Evolutionary conservation across 331 rosid genomes (phyloP).

Genomic region (Quercus tomentella): DNA sequence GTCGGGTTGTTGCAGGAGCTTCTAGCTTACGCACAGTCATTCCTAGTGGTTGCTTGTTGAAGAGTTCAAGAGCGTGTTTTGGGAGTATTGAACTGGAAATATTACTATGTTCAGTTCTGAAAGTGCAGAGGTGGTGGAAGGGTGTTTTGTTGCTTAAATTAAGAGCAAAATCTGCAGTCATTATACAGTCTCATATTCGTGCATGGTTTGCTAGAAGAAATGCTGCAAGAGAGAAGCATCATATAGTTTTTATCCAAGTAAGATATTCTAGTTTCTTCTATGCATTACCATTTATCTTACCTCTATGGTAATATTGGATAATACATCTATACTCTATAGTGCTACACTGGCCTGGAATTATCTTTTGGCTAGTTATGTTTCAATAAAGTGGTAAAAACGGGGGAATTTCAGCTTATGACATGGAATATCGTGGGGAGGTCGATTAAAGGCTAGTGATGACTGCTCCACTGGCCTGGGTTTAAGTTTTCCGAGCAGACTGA

Average conservation of each 20-base stretch:
- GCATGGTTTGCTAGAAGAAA: constrained; percentile 64
- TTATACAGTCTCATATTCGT: constrained; percentile 70
- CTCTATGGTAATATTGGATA: constrained; percentile 3
- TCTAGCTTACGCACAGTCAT: constrained; percentile 25
- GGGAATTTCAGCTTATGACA: neutral
- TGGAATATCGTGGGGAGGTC: neutral
- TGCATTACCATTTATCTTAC: neutral
- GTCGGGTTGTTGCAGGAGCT: constrained; percentile 44
- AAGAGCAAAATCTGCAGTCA: constrained; percentile 48
- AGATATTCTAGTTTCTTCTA: constrained; percentile 9
- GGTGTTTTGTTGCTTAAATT: constrained; percentile 33
- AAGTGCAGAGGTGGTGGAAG: constrained; percentile 90
- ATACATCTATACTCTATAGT: neutral
- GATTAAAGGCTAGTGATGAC: neutral
- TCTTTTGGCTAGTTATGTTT: neutral
- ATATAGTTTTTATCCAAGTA: constrained; percentile 67
- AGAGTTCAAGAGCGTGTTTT: constrained; percentile 23
- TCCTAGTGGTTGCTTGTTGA: constrained; percentile 17
- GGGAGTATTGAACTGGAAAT: constrained; percentile 42
- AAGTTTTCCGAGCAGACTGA: neutral
- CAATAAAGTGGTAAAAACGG: neutral
- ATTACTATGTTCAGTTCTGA: constrained; percentile 49
- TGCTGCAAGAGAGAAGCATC: constrained; percentile 40
- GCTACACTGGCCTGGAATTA: neutral
- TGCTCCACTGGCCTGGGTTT: neutral